phyloP scores from a whole-genome alignment of 148 eudicot species.

The Suaeda aralocaspica region DNA sequence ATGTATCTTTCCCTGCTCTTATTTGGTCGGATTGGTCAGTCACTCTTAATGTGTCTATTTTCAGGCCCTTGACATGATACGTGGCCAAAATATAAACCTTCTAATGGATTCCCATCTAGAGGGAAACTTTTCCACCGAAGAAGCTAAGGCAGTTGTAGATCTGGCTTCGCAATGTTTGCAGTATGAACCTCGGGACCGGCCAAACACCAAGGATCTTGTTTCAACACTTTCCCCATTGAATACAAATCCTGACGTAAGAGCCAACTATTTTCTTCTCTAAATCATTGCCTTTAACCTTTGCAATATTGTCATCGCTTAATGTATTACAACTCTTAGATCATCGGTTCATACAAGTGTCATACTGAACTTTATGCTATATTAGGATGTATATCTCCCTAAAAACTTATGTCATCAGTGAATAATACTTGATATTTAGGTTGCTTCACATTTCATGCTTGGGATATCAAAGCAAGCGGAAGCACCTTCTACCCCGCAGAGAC shows the following conservation, averaged over 20 bases:
- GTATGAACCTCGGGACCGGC: constrained; percentile 68
- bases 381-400: not conserved
- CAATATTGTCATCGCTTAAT: not conserved
- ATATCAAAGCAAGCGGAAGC: constrained; percentile 64
- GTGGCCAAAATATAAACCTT: constrained; percentile 48
- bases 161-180: constrained; percentile 66
- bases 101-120: constrained; percentile 51
- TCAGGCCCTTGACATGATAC: constrained; percentile 71
- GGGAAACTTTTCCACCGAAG: constrained; percentile 46
- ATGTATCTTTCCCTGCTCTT: not conserved
- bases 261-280: not conserved
- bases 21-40: not conserved
- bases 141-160: constrained; percentile 40
- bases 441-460: constrained; percentile 72
- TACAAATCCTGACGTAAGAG: constrained; percentile 46
- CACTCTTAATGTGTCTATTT: constrained; percentile 3
- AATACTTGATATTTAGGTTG: constrained; percentile 40
- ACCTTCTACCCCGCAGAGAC: constrained; percentile 66
- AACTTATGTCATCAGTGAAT: constrained; percentile 4
- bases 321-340: not conserved
- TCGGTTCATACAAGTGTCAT: not conserved
- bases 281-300: not conserved
- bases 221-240: constrained; percentile 47
- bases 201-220: constrained; percentile 50
- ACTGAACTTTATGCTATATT: not conserved